These are phyloP conservation scores for Alternaria alternata DNA, from an alignment of 2,329 filamentous ascomycete genomes.

Conservation along the genomic window DNA sequence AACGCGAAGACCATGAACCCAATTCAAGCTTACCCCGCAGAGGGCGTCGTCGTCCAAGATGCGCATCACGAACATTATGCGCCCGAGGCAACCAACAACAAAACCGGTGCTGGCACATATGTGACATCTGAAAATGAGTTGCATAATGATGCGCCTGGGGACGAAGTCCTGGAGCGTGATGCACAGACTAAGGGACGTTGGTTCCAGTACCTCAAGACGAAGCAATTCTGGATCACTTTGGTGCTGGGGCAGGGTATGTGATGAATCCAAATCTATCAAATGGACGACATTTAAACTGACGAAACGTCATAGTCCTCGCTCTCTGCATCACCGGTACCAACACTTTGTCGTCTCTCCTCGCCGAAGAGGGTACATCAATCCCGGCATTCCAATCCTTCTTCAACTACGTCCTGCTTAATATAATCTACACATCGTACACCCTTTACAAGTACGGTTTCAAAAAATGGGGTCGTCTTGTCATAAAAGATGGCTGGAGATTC, in stretches of 20 bases:
- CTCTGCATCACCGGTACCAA: constrained; percentile 93
- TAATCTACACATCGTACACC: constrained; percentile 83
- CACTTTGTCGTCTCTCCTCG: constrained; percentile 84
- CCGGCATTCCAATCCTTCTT: constrained; percentile 96
- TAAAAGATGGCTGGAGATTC: constrained; percentile 85
- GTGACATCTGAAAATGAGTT: constrained; percentile 43
- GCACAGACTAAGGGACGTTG: constrained; percentile 57
- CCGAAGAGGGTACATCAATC: constrained; percentile 74
- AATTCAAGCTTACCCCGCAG: constrained; percentile 20
- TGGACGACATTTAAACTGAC: neutral
- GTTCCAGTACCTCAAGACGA: constrained; percentile 78
- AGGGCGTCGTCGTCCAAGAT: constrained; percentile 24
- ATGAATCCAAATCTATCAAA: neutral
- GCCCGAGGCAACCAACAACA: constrained; percentile 21
- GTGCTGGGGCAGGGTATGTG: constrained; percentile 67
- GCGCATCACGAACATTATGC: constrained; percentile 29
- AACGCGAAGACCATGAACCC: constrained; percentile 17
- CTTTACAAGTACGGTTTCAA: constrained; percentile 80
- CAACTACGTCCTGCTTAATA: constrained; percentile 85
- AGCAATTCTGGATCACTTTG: constrained; percentile 88
- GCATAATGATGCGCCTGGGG: constrained; percentile 21
- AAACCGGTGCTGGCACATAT: constrained; percentile 27
- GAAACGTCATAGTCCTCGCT: constrained; percentile 48
- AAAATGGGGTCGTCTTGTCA: constrained; percentile 70
- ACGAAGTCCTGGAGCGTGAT: constrained; percentile 37